Base-by-base conservation (phyloP, 176 grass and related monocot genomes). In the Alloteropsis semialata region DNA sequence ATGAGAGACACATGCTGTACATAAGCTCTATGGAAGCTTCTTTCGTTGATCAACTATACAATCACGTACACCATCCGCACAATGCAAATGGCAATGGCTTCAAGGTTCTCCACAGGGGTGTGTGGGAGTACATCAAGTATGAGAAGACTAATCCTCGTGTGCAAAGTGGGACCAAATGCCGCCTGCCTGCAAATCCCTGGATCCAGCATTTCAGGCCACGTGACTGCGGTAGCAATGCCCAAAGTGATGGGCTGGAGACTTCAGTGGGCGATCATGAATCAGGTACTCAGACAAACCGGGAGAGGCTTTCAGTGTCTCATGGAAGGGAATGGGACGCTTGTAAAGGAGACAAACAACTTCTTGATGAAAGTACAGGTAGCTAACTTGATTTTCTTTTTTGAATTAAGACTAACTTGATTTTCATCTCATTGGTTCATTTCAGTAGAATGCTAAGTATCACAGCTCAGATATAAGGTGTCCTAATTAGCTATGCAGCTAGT, bases 1-100 rank as follows among this genome's bases (percentile, higher is more conserved):
- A 94, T 50, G 92, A 94, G 79, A 91, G 84, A 24, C 88, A 94
- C 74, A 71, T 83, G 82, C 9, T 69, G 19, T 94, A 94, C 30
- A 89, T 94, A 77, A 88, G 65, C 84, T 91, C 88, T 30, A 87
- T 94, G 85, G 92, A 94, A 55, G 73, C 81, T 25, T 91, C 88
- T 33, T 94, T 94, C 30, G 11, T 94, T 3, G 37, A 94, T 17
- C 88, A 88, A 46, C 78, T 94, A 2, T 33, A 86, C 71, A 91
- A 85, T 27, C 36, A 59, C 0, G 85, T 25, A 22, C 69, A 33
- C 7, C 12, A 58, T 17, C 41, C 21, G 7, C 79, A 71, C 2
- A 22, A 42, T 33, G 27, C 43, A 21, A 65, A 32, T 29, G 28
- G 21, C 46, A 15, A 30, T 22, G 50, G 60, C 81, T 94, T 97